These are phyloP conservation scores for Magnaporthales sp. DNA, from an alignment of 2,329 filamentous ascomycete genomes.

Conservation along the genomic window DNA sequence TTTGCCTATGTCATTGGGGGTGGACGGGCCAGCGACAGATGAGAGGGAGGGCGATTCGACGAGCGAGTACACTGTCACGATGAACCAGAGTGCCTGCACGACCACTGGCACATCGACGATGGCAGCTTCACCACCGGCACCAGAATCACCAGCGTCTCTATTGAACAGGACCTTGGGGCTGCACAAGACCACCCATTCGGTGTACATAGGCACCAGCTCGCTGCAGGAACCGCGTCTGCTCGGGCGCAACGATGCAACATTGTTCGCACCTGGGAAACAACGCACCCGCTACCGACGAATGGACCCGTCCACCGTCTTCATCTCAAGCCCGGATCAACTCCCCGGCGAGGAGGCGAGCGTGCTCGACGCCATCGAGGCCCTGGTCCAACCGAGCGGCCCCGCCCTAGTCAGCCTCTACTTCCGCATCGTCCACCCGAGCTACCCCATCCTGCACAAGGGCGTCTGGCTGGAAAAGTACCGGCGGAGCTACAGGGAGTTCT, in stretches of 20 bases:
- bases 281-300: constrained; percentile 16
- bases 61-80: not conserved
- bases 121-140: constrained; percentile 8
- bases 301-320: constrained; percentile 13
- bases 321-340: constrained; percentile 16
- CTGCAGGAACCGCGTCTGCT: constrained; percentile 16
- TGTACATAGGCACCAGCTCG: constrained; percentile 47
- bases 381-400: constrained; percentile 70
- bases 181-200: constrained; percentile 49
- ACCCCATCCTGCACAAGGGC: constrained; percentile 74
- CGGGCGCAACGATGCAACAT: constrained; percentile 8
- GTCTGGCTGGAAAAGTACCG: constrained; percentile 74
- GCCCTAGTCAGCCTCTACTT: constrained; percentile 76
- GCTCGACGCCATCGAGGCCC: constrained; percentile 8
- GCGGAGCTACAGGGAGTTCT: constrained; percentile 63
- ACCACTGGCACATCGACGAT: not conserved
- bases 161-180: constrained; percentile 41
- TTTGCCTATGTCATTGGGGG: not conserved
- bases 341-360: constrained; percentile 7
- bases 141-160: constrained; percentile 14
- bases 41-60: constrained; percentile 5
- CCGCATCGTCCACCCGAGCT: constrained; percentile 68
- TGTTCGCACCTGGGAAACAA: not conserved
- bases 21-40: not conserved
- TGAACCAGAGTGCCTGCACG: not conserved